Evolutionary conservation across 208 protist genomes (phyloP), one percentile per base, ranked within the genome.

Genomic region (Leishmania gerbilli): DNA sequence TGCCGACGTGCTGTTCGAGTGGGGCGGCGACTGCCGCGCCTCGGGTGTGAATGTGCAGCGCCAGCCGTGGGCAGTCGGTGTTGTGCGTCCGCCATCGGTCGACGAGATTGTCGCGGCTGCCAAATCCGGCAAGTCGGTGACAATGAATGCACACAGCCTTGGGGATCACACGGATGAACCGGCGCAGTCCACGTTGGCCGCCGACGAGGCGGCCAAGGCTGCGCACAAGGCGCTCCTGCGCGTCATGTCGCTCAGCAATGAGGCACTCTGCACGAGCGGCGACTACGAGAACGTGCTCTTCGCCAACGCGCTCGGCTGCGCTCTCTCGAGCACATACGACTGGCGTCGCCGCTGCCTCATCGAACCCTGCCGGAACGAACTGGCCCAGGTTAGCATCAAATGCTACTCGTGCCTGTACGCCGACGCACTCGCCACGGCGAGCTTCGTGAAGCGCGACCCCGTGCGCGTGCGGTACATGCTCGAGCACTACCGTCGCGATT

Each of bases 361-460:
- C 79, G 68, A 83, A 80, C 71, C 74, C 84, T 90, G 37, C 74
- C 89, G 19, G 77, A 87, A 77, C 86, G 84, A n/a, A 84, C 78
- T 96, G 21, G 78, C 92, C 9, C 92, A 96, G 87, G 91, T 91
- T 31, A 87, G 84, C 68, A 83, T 96, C 55, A 92, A 93, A 80
- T 91, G 90, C 82, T 91, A 90, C 84, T 93, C 87, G 85, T 92
- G 90, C 80, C 95, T 96, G 91, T 95, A 93, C 87, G 93, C 93
- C 55, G 93, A 96, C 76, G 93, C 93, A 51, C 87, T 96, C 64
- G 89, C 93, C 40, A 96, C 93, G 31, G 93, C 91, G 7, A 72
- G 83, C 17, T 81, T 96, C 49, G 79, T 92, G 21, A 94, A 94
- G 84, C 89, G 88, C 80, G 82, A 91, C 79, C 84, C 88, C 37